Evolutionary conservation across 495 filamentous ascomycete genomes (phyloP), one percentile per base, ranked within the genome.

Genomic region (Penicillium goetzii): DNA sequence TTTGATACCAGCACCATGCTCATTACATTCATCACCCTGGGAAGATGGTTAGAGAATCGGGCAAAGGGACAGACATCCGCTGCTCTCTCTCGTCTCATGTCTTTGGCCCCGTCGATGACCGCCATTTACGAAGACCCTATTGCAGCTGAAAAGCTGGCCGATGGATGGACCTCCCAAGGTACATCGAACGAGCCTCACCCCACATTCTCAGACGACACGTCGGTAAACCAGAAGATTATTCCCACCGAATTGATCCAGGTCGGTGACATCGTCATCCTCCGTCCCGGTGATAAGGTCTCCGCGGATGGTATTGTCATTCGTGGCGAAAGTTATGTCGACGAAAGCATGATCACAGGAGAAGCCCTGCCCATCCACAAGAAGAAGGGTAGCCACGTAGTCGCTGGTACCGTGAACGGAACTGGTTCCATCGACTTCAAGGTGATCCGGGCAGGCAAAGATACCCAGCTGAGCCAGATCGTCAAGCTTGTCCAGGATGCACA

Each of bases 1-100:
- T 99, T 98, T 65, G 95, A 99, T 66, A 99, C 95, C 0, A 97
- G 93, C 73, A 97, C 92, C 25, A 99, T 98, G 96, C 85, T 99
- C 25, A 97, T 99, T 71, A 97, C 92, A 0, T 98, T 98, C 75
- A 92, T 97, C 74, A 91, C 91, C 0, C 80, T 99, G 4, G 93
- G 95, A 26, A 87, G 95, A 36, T 98, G 90, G 80, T 74, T 99
- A 10, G 95, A 99, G 74, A 99, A 98, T 67, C 83, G 90, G 15
- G 95, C 95, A 21, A 99, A 99, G 76, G 95, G 95, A 4, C 92
- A 98, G 74, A 99, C 95, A 0, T 97, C 93, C 9, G 95, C 92
- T 70, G 95, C 95, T 2, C 84, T 99, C 8, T 97, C 92, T n/a
- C 83, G 89, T 26, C 84, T 99, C 5, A 99, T 99, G 95, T 96